Percentiles rank a stretch among this genome's conserved stretches.
Conservation (phyloP, 83 land plant genomes). For the Picea abies region DNA sequence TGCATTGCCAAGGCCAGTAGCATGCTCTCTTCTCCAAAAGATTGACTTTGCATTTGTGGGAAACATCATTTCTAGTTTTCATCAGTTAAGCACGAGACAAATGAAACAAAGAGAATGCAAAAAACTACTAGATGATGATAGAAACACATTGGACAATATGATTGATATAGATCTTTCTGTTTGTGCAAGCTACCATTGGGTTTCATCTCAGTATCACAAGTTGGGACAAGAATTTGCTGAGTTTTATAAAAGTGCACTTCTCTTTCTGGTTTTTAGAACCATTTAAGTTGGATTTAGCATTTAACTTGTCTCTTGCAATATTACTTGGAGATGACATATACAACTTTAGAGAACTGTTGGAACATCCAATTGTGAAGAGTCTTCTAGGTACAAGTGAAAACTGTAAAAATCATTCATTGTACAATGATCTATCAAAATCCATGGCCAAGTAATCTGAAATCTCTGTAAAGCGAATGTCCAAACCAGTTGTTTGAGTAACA, state of each 20-base stretch:
- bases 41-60: slow-evolving; percentile 61
- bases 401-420: too few species aligned
- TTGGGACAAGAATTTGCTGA: slow-evolving; percentile 89
- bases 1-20: slow-evolving; percentile 52
- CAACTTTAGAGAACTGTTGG: too few species aligned
- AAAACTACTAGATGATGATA: slow-evolving; percentile 87
- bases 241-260: slow-evolving; percentile 91
- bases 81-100: slow-evolving; percentile 10
- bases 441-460: too few species aligned
- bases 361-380: too few species aligned
- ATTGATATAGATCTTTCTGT: slow-evolving; percentile 96
- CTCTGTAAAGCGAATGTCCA: too few species aligned
- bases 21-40: slow-evolving; percentile 45
- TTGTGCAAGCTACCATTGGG: slow-evolving; percentile 91
- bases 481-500: too few species aligned
- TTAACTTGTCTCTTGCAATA: too few species aligned
- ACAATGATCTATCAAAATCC: too few species aligned
- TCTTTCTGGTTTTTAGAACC: too few species aligned
- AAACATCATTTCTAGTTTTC: slow-evolving; percentile 29
- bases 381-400: too few species aligned
- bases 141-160: slow-evolving; percentile 85
- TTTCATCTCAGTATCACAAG: slow-evolving; percentile 88
- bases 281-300: too few species aligned
- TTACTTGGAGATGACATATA: too few species aligned
- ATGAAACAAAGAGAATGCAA: slow-evolving; percentile 89